Evolutionary conservation across 106 monocot genomes (phyloP).

Genomic region (Dendrobium nobile): DNA sequence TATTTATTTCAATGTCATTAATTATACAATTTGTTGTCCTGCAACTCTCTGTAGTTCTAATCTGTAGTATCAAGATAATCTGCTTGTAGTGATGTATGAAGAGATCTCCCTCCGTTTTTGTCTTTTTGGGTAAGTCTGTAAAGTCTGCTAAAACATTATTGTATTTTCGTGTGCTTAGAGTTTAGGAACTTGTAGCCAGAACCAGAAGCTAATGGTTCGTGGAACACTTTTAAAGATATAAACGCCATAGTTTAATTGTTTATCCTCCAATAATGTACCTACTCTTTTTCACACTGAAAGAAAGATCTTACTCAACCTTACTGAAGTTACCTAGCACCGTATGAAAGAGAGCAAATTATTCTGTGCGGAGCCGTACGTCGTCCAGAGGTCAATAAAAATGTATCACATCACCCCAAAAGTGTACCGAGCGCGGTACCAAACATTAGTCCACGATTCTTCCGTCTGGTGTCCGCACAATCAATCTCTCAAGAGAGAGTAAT

Average conservation of each 20-base stretch:
- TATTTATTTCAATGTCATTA: background rate
- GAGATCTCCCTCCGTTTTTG: background rate
- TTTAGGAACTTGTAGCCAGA: background rate
- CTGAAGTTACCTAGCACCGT: too few species aligned
- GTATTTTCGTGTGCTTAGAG: background rate
- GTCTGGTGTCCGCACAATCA: too few species aligned
- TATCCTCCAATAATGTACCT: background rate
- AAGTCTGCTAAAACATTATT: background rate
- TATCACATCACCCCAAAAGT: too few species aligned
- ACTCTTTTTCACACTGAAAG: background rate
- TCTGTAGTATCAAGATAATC: background rate
- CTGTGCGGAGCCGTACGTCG: too few species aligned
- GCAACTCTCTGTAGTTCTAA: background rate
- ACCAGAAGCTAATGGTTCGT: background rate
- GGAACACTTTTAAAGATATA: background rate
- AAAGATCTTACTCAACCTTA: too few species aligned
- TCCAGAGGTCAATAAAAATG: too few species aligned
- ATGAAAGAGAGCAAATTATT: too few species aligned
- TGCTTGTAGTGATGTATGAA: background rate
- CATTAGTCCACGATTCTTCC: too few species aligned
- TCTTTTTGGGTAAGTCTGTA: background rate
- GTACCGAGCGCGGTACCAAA: too few species aligned
- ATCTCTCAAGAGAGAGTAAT: too few species aligned
- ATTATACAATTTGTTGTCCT: slow-evolving; percentile 6
- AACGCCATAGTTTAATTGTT: background rate